Conservation (phyloP, 345 rosid genomes). For the Populus simonii region DNA sequence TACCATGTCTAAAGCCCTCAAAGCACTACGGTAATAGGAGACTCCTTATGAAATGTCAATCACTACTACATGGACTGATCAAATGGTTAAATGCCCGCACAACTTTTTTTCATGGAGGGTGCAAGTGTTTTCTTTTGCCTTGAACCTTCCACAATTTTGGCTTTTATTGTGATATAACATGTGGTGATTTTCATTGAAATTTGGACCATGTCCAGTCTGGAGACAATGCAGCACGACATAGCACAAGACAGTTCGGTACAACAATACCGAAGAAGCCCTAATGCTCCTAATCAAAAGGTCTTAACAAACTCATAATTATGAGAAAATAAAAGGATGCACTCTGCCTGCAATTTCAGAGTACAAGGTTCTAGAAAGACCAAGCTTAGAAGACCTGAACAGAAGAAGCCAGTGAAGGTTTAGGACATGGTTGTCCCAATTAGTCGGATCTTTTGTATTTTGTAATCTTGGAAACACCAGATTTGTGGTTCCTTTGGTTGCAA, state of each 20-base stretch:
- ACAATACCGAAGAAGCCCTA: not conserved
- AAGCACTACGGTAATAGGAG: not conserved
- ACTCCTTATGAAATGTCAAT: not conserved
- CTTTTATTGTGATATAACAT: not conserved
- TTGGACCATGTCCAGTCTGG: not conserved
- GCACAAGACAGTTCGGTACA: not conserved
- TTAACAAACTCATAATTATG: not conserved
- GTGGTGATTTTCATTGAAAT: not conserved
- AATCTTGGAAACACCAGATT: not conserved
- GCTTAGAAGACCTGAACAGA: not conserved
- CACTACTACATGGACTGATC: not conserved
- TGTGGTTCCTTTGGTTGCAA: not conserved
- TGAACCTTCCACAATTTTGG: not conserved
- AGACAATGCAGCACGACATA: not conserved
- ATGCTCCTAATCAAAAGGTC: not conserved
- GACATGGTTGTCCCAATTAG: not conserved
- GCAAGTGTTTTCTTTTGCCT: not conserved
- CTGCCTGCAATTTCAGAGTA: not conserved
- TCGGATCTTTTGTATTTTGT: not conserved
- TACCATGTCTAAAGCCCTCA: not conserved
- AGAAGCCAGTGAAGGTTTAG: not conserved
- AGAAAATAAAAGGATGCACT: not conserved
- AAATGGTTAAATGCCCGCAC: not conserved
- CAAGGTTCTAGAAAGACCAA: not conserved
- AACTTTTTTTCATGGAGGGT: not conserved